phyloP scores from a whole-genome alignment of 1,284 basidiomycete species.

The Ustilago cynodontis region DNA sequence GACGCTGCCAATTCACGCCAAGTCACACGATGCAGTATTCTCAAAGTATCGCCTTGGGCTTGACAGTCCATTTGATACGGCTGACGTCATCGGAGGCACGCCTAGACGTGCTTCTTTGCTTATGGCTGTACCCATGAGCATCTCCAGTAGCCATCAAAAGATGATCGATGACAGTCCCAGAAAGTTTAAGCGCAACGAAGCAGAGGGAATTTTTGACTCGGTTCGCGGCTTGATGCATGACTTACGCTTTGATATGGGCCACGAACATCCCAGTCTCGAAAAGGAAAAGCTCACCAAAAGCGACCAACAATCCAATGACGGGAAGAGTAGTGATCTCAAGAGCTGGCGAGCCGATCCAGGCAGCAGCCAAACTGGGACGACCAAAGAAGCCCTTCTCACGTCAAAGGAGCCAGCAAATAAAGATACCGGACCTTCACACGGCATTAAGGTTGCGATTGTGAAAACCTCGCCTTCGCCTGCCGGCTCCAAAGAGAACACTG shows the following conservation, averaged over 20 bases:
- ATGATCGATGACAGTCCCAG: conserved; percentile 20
- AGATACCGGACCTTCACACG: background rate
- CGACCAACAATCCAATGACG: background rate
- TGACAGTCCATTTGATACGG: background rate
- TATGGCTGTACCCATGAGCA: conserved; percentile 14
- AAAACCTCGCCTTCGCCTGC: background rate
- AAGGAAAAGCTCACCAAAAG: background rate
- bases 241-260: conserved; percentile 10
- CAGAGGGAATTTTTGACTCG: conserved; percentile 17
- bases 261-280: background rate
- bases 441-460: conserved; percentile 6
- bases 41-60: background rate
- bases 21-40: conserved; percentile 9
- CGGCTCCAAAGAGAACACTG: background rate
- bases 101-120: conserved; percentile 11
- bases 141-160: conserved; percentile 27
- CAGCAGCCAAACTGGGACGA: background rate
- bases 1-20: background rate
- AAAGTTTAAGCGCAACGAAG: conserved; percentile 11
- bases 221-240: conserved; percentile 31
- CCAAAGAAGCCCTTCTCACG: background rate
- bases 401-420: background rate
- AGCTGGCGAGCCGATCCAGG: background rate
- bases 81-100: background rate
- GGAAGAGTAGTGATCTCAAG: background rate